phyloP scores from a whole-genome alignment of 2,329 filamentous ascomycete genomes.

The Paracoccidioides lutzii region DNA sequence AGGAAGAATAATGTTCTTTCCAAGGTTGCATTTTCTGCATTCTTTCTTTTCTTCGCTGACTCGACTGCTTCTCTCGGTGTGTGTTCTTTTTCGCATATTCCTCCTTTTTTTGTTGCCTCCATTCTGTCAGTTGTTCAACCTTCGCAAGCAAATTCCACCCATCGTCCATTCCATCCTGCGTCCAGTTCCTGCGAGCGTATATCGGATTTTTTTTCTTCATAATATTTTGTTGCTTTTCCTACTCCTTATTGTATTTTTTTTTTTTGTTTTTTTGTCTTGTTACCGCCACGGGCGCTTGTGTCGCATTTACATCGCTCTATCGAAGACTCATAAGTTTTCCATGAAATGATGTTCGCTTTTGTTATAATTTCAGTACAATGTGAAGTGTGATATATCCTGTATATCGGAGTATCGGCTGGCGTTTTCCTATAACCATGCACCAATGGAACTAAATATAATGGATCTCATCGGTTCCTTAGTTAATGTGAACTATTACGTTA shows the following conservation, averaged over 20 bases:
- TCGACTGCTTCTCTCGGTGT: not conserved
- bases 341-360: not conserved
- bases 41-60: slow-evolving; percentile 4
- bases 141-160: no score
- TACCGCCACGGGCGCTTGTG: not conserved
- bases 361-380: slow-evolving; percentile 5
- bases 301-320: not conserved
- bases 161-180: no score
- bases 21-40: not conserved
- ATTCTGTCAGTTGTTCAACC: no score
- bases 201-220: no score
- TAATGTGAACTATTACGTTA: no score
- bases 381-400: not conserved
- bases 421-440: not conserved
- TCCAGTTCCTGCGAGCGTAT: no score
- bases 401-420: not conserved
- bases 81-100: not conserved
- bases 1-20: slow-evolving; percentile 1
- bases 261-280: not conserved
- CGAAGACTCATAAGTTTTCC: not conserved
- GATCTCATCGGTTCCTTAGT: no score
- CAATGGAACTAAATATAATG: no score
- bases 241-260: not conserved
- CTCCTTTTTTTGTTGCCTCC: no score
- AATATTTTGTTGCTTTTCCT: no score